Evolutionary conservation across 768 basidiomycete genomes (phyloP).

Genomic region (Lactarius pseudohatsudake): DNA sequence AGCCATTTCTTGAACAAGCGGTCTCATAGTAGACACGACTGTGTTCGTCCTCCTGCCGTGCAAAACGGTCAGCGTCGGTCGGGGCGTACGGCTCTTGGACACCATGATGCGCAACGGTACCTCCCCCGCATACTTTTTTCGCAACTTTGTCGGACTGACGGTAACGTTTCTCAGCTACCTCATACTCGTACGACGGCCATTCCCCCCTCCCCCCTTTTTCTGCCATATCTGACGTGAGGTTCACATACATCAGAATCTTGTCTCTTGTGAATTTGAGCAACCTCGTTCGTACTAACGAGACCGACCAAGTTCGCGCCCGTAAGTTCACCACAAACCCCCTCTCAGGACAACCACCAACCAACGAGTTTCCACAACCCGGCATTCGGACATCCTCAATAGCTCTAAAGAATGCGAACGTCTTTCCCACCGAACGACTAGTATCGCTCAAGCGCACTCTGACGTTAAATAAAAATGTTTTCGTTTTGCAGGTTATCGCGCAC

Average conservation of each 20-base stretch:
- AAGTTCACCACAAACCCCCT: neutral
- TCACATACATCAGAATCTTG: neutral
- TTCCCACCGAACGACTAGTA: neutral
- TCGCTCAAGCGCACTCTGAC: neutral
- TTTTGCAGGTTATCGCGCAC: neutral
- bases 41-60: constrained; percentile 1
- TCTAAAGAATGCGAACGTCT: constrained; percentile 5
- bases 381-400: neutral
- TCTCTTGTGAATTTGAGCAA: constrained; percentile 6
- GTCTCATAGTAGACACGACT: constrained; percentile 1
- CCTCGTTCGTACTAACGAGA: neutral
- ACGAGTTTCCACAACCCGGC: neutral
- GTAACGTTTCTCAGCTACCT: neutral
- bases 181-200: constrained; percentile 1
- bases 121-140: neutral
- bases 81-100: neutral
- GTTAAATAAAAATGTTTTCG: neutral
- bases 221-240: neutral
- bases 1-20: neutral
- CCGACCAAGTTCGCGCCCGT: constrained; percentile 6
- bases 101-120: constrained; percentile 7
- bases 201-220: too few relatives aligned
- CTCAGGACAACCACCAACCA: neutral
- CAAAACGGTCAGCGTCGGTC: neutral
- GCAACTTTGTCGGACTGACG: neutral